Conservation (phyloP, 1,284 basidiomycete genomes). For the Schizophyllum amplum region DNA sequence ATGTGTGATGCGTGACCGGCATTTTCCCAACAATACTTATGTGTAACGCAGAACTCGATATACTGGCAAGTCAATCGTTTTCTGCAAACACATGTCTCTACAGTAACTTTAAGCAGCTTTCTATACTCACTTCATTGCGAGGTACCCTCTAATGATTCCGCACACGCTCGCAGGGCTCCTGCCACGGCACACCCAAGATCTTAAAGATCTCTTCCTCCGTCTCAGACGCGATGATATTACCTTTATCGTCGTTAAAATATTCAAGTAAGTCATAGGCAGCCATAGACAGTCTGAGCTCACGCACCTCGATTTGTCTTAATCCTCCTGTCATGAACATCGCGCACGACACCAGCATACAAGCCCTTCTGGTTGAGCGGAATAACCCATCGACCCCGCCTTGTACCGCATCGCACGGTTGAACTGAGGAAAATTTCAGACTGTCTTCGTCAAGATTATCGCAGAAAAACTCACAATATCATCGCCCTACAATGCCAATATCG, state of each 20-base stretch:
- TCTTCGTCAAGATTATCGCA: neutral
- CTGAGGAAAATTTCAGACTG: constrained; percentile 36
- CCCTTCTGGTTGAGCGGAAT: constrained; percentile 84
- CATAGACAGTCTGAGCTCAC: no score
- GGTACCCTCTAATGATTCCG: neutral
- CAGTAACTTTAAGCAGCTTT: constrained; percentile 42
- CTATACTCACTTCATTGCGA: constrained; percentile 14
- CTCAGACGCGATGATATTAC: constrained; percentile 68
- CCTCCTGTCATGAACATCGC: constrained; percentile 52
- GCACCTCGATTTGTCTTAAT: constrained; percentile 62
- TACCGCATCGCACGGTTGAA: constrained; percentile 86
- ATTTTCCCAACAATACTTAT: no score
- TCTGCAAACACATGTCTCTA: no score
- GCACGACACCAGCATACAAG: constrained; percentile 63
- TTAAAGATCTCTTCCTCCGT: constrained; percentile 82
- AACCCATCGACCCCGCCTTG: constrained; percentile 77
- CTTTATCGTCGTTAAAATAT: constrained; percentile 28
- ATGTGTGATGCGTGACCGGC: no score
- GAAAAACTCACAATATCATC: constrained; percentile 64
- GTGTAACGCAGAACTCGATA: no score
- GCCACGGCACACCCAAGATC: constrained; percentile 70
- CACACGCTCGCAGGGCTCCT: constrained; percentile 69
- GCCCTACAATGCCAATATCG: constrained; percentile 35
- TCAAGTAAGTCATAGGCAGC: constrained; percentile 2
- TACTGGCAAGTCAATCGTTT: no score